Evolutionary conservation across 2,329 filamentous ascomycete species (phyloP), one percentile per base, ranked within the genome.

Genomic region (Ceratocystis destructans): DNA sequence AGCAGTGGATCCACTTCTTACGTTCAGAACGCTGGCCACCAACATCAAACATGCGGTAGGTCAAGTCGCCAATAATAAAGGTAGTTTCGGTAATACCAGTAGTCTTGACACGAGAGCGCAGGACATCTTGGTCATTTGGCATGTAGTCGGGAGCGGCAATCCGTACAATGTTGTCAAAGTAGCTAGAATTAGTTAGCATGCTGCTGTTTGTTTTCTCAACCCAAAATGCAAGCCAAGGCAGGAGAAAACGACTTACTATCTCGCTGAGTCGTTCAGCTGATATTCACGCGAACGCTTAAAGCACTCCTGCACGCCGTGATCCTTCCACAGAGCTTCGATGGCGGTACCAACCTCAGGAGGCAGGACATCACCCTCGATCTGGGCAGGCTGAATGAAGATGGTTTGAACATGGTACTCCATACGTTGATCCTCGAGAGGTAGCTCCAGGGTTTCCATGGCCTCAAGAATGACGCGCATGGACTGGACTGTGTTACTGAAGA

Each of bases 1-100:
- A 96, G 80, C 92, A 96, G 80, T 96, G 92, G 72, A 96, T 96
- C 92, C 92, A 96, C 85, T 96, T 96, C 88, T 96, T 96, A 75
- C 92, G 87, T 79, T 96, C 92, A 5, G 90, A 96, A 75, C 92
- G 85, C 78, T 96, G 92, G 70, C 92, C 93, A 82, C 92, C 92
- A 59, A 96, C 92, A 73, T 96, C 92, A 78, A 96, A 96, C 92
- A 96, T 96, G 71, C 91, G 86, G 80, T 96, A 96, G 67, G 91
- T 96, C 70, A 96, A 81, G 73, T 96, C 89, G 71, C 90, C 91
- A 71, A 96, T 96, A 75, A 94, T 94, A 79, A 96, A 96, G 41
- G 89, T 94, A 25, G 92, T 96, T 79, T 96, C 91, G 41, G 91
- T 96, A 74, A 96, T 96, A 86, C 92, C 92, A 28, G 92, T 96